Percentiles rank a stretch among this genome's conserved stretches.
phyloP scores from a whole-genome alignment of 306 rosid genomes.

The Canavalia gladiata region DNA sequence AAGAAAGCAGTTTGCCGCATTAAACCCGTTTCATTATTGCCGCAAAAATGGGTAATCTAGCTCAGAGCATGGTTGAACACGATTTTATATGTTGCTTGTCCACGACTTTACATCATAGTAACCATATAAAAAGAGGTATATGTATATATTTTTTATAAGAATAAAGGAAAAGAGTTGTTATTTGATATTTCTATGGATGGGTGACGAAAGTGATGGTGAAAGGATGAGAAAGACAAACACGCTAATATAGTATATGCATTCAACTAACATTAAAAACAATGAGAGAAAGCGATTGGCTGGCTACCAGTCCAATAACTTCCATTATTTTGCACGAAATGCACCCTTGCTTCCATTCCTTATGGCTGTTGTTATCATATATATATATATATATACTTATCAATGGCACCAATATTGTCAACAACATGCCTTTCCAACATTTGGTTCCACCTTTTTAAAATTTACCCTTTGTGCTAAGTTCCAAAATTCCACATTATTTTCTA shows the following conservation, averaged over 20 bases:
- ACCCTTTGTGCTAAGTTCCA: not conserved
- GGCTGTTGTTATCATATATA: not conserved
- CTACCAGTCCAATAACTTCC: conserved; percentile 18
- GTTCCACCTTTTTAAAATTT: not conserved
- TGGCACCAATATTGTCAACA: conserved; percentile 24
- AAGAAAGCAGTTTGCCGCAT: too few species aligned
- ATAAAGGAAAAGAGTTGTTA: not conserved
- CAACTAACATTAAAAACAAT: not conserved
- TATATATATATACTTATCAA: not conserved
- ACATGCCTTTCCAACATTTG: not conserved
- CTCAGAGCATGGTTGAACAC: too few species aligned
- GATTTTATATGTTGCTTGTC: not conserved
- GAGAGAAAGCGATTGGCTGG: conserved; percentile 14
- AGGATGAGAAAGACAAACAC: conserved; percentile 8
- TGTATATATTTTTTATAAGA: too few species aligned
- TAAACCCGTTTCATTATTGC: too few species aligned
- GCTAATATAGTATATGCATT: not conserved
- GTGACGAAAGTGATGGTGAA: conserved; percentile 29
- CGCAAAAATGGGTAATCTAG: too few species aligned
- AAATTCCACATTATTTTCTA: conserved; percentile 2
- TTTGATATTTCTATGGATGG: not conserved
- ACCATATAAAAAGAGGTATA: not conserved
- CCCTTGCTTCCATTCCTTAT: too few species aligned
- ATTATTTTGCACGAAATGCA: not conserved
- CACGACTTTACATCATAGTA: not conserved